Conservation (phyloP, 2,329 filamentous ascomycete genomes). For the Cordyceps tenuipes region DNA sequence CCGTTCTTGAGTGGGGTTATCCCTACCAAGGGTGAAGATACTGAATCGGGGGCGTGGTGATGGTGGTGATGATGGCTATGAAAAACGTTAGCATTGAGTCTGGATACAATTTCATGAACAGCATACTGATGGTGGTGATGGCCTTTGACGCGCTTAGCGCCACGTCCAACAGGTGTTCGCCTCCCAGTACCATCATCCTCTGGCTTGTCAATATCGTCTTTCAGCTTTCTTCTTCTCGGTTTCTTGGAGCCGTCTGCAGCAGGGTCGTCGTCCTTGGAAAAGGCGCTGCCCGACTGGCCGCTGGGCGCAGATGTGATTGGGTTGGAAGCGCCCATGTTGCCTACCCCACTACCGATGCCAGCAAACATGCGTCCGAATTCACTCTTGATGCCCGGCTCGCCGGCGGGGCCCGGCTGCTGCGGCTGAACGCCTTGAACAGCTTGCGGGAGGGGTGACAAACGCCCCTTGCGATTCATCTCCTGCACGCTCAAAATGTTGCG, state of each 20-base stretch:
- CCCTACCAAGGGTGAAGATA: conserved; percentile 33
- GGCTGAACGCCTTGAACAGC: conserved; percentile 88
- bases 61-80: conserved; percentile 48
- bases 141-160: conserved; percentile 59
- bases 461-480: conserved; percentile 71
- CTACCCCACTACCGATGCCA: conserved; percentile 63
- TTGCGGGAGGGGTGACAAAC: conserved; percentile 81
- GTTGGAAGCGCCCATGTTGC: conserved; percentile 42
- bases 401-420: conserved; percentile 67
- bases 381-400: conserved; percentile 85
- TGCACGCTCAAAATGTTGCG: conserved; percentile 71
- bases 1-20: conserved; percentile 40
- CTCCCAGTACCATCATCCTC: conserved; percentile 61
- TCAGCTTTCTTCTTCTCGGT: conserved; percentile 59
- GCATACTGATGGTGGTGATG: conserved; percentile 62
- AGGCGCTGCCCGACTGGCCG: conserved; percentile 38
- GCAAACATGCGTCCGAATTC: conserved; percentile 94
- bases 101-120: neutral
- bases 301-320: conserved; percentile 34
- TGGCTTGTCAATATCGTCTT: conserved; percentile 62
- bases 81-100: conserved; percentile 16
- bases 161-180: conserved; percentile 48
- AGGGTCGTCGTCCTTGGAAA: conserved; percentile 46
- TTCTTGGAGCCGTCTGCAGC: conserved; percentile 38
- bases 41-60: conserved; percentile 42